Base-by-base conservation (phyloP, 2,329 filamentous ascomycete genomes). In the Fusarium guadeloupense region DNA sequence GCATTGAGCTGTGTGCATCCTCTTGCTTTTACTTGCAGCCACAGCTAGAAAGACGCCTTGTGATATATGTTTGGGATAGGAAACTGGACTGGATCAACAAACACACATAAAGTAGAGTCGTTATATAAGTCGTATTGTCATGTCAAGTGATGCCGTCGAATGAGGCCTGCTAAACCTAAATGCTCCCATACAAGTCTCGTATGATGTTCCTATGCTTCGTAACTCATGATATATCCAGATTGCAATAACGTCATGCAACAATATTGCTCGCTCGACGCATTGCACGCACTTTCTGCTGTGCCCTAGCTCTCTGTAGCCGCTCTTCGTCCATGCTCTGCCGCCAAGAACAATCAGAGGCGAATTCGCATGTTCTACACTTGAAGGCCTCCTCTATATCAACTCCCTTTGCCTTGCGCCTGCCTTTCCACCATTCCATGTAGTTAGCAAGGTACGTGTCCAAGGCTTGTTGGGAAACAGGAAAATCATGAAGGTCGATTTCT, bases 381-480 rank as follows among this genome's bases (percentile, higher is more conserved):
- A 89, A 96, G 0, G 92, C 91, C 67, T 97, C 93, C 69, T 93
- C 89, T 7, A 96, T 83, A 7, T 85, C 82, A 4, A 97, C 93
- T 0, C 94, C 94, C 8, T 82, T 81, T 0, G 93, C 86, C 43
- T 83, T 77, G 14, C 93, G 80, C 67, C 89, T 81, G 1, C 93
- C 94, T 26, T 85, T 86, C 94, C 94, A 98, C 92, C 92, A 97
- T n/a, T 81, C 74, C 84, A 97, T 86, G 62, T 90, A 88, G 4
- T 85, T 81, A 0, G 77, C 71, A 4, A 97, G 73, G 71, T 96
- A 96, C 2, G 74, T 76, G 10, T 88, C 82, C 37, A 97, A 77
- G 4, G 80, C 80, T 1, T 79, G 73, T 0, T 83, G 78, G 51
- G 94, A 89, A 70, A 92, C 91, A 1, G 85, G 80, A 64, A 95